Conservation (phyloP, 106 monocot species). For the Acanthochlamys bracteata region DNA sequence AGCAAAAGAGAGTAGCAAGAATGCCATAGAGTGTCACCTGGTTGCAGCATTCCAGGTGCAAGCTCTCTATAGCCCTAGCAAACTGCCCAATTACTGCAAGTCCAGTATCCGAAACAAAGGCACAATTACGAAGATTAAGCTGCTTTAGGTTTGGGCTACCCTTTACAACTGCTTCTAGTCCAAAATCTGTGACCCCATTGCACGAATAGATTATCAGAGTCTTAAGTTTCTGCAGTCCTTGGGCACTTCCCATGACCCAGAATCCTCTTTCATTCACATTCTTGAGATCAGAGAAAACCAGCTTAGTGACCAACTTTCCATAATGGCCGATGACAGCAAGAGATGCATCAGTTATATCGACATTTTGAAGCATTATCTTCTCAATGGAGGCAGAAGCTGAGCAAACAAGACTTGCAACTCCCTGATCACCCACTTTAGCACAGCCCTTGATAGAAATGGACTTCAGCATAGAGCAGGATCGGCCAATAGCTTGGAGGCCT, state of each 20-base stretch:
- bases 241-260: conserved; percentile 84
- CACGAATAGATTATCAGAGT: conserved; percentile 38
- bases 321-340: conserved; percentile 73
- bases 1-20: conserved; percentile 26
- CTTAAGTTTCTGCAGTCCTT: conserved; percentile 51
- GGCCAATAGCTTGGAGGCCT: conserved; percentile 58
- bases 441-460: conserved; percentile 59
- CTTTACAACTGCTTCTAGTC: conserved; percentile 50
- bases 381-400: conserved; percentile 38
- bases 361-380: conserved; percentile 51
- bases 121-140: conserved; percentile 9
- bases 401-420: conserved; percentile 52
- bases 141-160: conserved; percentile 61
- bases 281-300: conserved; percentile 32
- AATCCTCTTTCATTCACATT: conserved; percentile 68
- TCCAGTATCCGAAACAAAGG: conserved; percentile 41
- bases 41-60: conserved; percentile 71
- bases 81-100: conserved; percentile 26
- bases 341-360: conserved; percentile 50
- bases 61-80: conserved; percentile 37
- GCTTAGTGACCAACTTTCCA: conserved; percentile 46
- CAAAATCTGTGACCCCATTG: conserved; percentile 56
- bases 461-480: conserved; percentile 40
- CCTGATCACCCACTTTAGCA: conserved; percentile 52
- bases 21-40: conserved; percentile 49